phyloP scores from a whole-genome alignment of 1,284 basidiomycete genomes.

The Exobasidium rhododendri region DNA sequence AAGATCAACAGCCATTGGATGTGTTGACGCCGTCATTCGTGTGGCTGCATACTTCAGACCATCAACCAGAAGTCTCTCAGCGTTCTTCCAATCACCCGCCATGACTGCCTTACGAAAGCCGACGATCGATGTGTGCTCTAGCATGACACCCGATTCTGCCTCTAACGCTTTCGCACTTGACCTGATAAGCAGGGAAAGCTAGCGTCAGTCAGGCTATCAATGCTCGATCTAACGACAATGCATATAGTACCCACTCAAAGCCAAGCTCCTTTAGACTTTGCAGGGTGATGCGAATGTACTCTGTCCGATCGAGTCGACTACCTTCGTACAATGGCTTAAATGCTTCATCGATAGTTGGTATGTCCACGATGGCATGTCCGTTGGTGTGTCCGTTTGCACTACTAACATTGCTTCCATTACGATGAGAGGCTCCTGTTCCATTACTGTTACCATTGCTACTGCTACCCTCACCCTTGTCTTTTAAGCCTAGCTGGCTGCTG shows the following conservation, averaged over 20 bases:
- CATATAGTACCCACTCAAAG: conserved; percentile 68
- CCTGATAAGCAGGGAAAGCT: conserved; percentile 59
- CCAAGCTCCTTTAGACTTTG: conserved; percentile 90
- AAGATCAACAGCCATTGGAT: conserved; percentile 14
- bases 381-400: background rate
- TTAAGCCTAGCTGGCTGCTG: background rate
- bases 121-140: conserved; percentile 75
- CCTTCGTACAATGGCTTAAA: conserved; percentile 55
- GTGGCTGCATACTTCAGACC: conserved; percentile 38
- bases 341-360: background rate
- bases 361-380: background rate
- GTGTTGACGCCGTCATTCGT: conserved; percentile 20
- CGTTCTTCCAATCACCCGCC: conserved; percentile 77
- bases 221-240: background rate
- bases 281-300: conserved; percentile 83
- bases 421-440: background rate
- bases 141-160: conserved; percentile 83
- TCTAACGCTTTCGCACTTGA: conserved; percentile 83
- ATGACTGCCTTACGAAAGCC: conserved; percentile 79
- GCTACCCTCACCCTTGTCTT: background rate
- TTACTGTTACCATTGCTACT: background rate
- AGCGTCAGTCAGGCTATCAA: conserved; percentile 16
- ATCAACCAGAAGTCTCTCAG: conserved; percentile 67
- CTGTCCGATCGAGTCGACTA: conserved; percentile 70
- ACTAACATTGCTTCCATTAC: background rate